These are phyloP conservation scores for Pyrenochaeta sp. DNA, from an alignment of 2,329 filamentous ascomycete species.

Conservation along the genomic window DNA sequence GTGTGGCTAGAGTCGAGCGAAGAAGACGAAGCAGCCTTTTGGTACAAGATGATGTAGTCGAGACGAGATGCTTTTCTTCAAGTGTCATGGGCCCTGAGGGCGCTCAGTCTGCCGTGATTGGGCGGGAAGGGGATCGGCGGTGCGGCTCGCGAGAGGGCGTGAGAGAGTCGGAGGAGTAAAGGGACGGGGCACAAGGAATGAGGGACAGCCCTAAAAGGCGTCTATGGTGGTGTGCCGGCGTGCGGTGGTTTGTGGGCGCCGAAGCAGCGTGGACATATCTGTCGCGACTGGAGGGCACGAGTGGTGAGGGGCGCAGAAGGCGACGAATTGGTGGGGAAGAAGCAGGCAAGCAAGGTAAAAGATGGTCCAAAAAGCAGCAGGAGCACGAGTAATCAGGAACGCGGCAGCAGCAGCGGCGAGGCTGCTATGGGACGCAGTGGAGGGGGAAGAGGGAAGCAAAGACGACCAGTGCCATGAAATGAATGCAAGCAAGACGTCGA, in stretches of 20 bases:
- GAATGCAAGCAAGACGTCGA: constrained; percentile 1
- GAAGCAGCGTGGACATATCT: constrained; percentile 14
- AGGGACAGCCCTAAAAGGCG: constrained; percentile 15
- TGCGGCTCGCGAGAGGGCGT: background rate
- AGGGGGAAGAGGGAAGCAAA: constrained; percentile 4
- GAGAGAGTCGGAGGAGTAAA: background rate
- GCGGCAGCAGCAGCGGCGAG: too few relatives aligned
- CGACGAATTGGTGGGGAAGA: too few relatives aligned
- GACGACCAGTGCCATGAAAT: background rate
- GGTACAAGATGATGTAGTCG: too few relatives aligned
- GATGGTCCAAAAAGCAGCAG: too few relatives aligned
- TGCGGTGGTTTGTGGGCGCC: constrained; percentile 7
- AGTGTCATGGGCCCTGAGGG: constrained; percentile 25
- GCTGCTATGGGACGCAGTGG: too few relatives aligned
- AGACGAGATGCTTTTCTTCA: constrained; percentile 24
- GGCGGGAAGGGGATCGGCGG: too few relatives aligned
- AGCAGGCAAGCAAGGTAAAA: too few relatives aligned
- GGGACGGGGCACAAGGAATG: too few relatives aligned
- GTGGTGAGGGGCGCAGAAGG: constrained; percentile 9
- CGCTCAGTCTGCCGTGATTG: too few relatives aligned
- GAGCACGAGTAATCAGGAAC: too few relatives aligned
- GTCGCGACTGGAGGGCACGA: constrained; percentile 6
- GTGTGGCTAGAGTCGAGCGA: too few relatives aligned
- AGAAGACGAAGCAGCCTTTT: too few relatives aligned
- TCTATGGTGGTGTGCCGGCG: constrained; percentile 5